Conservation (phyloP, 1,139 yeast species). For the Suhomyces maxii region DNA sequence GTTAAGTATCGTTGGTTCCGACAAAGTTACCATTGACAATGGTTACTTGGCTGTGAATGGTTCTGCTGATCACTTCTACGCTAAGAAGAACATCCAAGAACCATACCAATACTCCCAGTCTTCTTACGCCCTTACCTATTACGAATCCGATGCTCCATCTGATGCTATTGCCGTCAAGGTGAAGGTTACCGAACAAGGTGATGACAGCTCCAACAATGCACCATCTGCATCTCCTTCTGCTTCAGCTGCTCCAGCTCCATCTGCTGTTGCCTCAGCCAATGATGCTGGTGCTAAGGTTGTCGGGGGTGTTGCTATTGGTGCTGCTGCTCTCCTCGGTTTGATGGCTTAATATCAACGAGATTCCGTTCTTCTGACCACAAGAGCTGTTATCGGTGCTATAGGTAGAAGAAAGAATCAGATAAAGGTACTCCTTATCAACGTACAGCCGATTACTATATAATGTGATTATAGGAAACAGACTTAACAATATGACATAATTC, state of each 20-base stretch:
- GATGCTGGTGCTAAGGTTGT: slow-evolving; percentile 12
- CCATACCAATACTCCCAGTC: slow-evolving; percentile 39
- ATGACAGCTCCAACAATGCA: too few species aligned
- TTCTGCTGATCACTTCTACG: slow-evolving; percentile 33
- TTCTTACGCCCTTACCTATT: slow-evolving; percentile 24
- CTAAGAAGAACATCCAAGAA: slow-evolving; percentile 42
- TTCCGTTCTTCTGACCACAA: too few species aligned
- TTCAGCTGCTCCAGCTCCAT: slow-evolving; percentile 21
- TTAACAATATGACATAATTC: too few species aligned
- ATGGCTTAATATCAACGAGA: slow-evolving; percentile 1
- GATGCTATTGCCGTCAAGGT: slow-evolving; percentile 25
- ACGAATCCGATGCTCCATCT: slow-evolving; percentile 13
- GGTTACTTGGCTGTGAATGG: slow-evolving; percentile 32
- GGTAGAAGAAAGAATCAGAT: too few species aligned
- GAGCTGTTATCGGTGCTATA: too few species aligned
- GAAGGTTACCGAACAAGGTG: slow-evolving; percentile 4
- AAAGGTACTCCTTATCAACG: too few species aligned
- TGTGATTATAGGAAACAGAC: too few species aligned
- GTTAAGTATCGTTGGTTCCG: slow-evolving; percentile 18
- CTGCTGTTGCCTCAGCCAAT: slow-evolving; percentile 17
- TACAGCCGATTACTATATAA: too few species aligned
- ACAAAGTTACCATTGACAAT: slow-evolving; percentile 17
- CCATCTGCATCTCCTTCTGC: slow-evolving; percentile 10
- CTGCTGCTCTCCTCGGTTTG: slow-evolving; percentile 14
- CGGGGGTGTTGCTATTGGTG: slow-evolving; percentile 16